Evolutionary conservation across 78 protist species (phyloP), one percentile per base, ranked within the genome.

Genomic region (Tieghemostelium lacteum): DNA sequence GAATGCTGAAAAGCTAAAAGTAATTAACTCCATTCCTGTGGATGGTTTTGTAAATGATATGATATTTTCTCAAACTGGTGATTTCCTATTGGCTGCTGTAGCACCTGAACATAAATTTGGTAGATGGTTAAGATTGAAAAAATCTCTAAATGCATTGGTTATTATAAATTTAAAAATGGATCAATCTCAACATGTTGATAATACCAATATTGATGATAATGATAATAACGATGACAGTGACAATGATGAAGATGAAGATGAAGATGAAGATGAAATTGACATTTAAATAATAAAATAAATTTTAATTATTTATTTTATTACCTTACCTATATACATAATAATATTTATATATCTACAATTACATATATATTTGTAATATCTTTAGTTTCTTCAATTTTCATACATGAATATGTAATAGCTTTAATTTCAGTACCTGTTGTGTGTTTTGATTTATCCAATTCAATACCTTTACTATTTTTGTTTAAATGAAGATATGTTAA

Each of bases 101-200:
- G 94, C 94, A 8, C 89, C 76, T 61, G 97, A 96, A 67, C 97
- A 95, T 71, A 73, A 91, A 42, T 73, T 96, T 17, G 97, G 97
- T 3, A 55, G 96, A 33, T 96, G 97, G 97, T 49, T 75, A 20
- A 70, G 36, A n/a, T 33, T 89, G 16, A 49, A 52, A 17, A 37
- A 29, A 7, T 92, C 58, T 20, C 60, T 74, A 70, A 94, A 88
- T 24, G 36, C 75, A 1, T 49, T 88, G 2, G 65, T 73, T 20
- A 31, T 94, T 29, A 58, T 88, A 36, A 72, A 57, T 45, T 70
- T 93, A 52, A 55, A 57, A 33, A 0, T 19, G 33, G 22, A 4
- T 3, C 52, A 64, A 4, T 5, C 28, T 22, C 50, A 40, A 26
- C 28, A 75, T 26, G 60, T 22, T 19, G 42, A 58, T 31, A 50